A percentile compares a stretch with the other conserved stretches of the same genome.
phyloP scores from a whole-genome alignment of 805 yeast genomes.

The Metschnikowia arizonensis region DNA sequence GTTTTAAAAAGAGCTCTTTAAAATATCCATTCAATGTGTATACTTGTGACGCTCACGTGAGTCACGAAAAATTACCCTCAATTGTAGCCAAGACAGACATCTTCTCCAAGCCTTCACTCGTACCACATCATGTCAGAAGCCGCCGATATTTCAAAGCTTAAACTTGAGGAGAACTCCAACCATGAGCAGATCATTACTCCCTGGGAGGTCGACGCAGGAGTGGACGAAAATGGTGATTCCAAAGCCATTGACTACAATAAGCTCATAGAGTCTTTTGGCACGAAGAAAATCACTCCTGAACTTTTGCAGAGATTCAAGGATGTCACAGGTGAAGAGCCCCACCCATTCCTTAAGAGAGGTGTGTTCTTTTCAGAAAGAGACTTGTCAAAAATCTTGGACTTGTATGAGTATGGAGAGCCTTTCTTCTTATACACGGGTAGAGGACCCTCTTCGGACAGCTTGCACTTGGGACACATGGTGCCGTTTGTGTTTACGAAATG shows the following conservation, averaged over 20 bases:
- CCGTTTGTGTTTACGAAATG: conserved; percentile 95
- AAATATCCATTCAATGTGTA: too few species aligned
- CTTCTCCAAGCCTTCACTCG: neutral
- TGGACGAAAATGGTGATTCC: conserved; percentile 80
- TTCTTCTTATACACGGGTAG: conserved; percentile 96
- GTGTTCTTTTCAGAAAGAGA: conserved; percentile 91
- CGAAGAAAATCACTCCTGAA: conserved; percentile 64
- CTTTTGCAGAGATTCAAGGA: conserved; percentile 68
- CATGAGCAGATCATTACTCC: conserved; percentile 63
- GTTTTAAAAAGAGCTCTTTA: too few species aligned
- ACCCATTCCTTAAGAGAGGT: conserved; percentile 84
- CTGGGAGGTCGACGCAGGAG: conserved; percentile 99
- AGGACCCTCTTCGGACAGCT: conserved; percentile 91
- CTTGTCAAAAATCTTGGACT: conserved; percentile 68
- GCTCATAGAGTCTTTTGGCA: conserved; percentile 83
- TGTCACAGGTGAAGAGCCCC: conserved; percentile 90
- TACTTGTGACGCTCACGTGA: conserved; percentile 1
- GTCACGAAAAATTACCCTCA: conserved; percentile 5
- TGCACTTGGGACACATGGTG: conserved; percentile 96
- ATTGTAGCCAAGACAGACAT: neutral
- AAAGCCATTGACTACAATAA: conserved; percentile 91
- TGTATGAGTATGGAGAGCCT: conserved; percentile 92
- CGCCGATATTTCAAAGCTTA: conserved; percentile 16
- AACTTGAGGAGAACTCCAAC: conserved; percentile 12
- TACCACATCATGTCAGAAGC: conserved; percentile 14